Evolutionary conservation across 2,329 filamentous ascomycete genomes (phyloP).

Genomic region (Arthrobotrys iridis): DNA sequence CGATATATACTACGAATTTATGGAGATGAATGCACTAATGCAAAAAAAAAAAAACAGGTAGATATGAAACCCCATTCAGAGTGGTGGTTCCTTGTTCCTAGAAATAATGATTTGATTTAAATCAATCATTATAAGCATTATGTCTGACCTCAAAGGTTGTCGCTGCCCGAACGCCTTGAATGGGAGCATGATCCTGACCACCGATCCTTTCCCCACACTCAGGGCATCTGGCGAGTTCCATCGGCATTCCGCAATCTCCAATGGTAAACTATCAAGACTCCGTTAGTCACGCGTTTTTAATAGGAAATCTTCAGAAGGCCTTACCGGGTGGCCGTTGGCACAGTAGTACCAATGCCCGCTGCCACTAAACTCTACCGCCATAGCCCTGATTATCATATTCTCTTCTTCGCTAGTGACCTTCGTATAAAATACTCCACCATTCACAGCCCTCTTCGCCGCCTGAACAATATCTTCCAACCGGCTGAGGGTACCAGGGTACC

Average conservation of each 20-base stretch:
- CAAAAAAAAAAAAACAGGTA: too few species aligned
- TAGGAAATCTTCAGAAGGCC: neutral
- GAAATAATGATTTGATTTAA: neutral
- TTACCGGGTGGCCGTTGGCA: slow-evolving; percentile 66
- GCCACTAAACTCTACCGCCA: slow-evolving; percentile 66
- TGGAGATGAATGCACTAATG: too few species aligned
- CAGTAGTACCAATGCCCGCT: slow-evolving; percentile 73
- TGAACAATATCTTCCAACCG: slow-evolving; percentile 64
- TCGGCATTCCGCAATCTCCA: slow-evolving; percentile 74
- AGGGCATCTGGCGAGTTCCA: slow-evolving; percentile 71
- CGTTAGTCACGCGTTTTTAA: neutral
- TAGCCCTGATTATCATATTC: slow-evolving; percentile 66
- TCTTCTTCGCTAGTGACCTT: slow-evolving; percentile 67
- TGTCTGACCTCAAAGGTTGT: slow-evolving; percentile 63
- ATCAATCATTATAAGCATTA: neutral
- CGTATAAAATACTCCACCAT: slow-evolving; percentile 65
- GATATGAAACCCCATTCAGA: too few species aligned
- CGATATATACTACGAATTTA: too few species aligned
- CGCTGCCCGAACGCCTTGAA: slow-evolving; percentile 67
- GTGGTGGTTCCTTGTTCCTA: too few species aligned
- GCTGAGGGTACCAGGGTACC: slow-evolving; percentile 51
- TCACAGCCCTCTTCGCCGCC: slow-evolving; percentile 64
- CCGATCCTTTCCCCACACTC: slow-evolving; percentile 71
- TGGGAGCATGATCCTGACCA: slow-evolving; percentile 66
- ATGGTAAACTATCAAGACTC: slow-evolving; percentile 66